phyloP scores from a whole-genome alignment of 345 rosid species.

The Acer yangbiense region DNA sequence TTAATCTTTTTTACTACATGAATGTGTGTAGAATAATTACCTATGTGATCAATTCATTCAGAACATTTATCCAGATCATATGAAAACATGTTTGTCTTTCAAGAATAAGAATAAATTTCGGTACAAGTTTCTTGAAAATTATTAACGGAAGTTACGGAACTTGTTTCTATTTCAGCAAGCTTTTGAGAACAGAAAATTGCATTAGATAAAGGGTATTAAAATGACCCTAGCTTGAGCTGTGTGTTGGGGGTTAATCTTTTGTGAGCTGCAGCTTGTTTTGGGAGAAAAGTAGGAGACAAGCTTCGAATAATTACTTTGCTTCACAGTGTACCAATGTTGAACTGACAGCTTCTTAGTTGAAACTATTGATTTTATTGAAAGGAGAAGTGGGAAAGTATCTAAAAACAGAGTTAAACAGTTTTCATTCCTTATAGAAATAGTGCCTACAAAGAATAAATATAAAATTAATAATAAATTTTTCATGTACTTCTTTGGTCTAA shows the following conservation, averaged over 20 bases:
- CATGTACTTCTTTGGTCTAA: background rate
- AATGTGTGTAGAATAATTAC: background rate
- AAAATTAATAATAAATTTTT: background rate
- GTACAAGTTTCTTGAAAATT: background rate
- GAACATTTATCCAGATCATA: background rate
- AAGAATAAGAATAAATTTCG: too few relatives aligned
- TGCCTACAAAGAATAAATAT: too few relatives aligned
- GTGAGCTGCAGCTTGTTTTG: background rate
- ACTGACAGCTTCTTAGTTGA: background rate
- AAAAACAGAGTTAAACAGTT: too few relatives aligned
- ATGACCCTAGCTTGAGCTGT: background rate
- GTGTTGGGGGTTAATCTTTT: background rate
- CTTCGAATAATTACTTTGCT: background rate
- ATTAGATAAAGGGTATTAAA: background rate
- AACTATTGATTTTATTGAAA: background rate
- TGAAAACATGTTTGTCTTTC: background rate
- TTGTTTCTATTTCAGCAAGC: background rate
- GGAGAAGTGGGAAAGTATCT: too few relatives aligned
- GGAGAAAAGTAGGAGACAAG: constrained; percentile 1
- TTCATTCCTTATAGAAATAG: too few relatives aligned
- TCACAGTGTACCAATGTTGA: background rate
- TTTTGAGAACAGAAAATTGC: background rate
- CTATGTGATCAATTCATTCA: background rate
- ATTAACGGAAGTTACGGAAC: too few relatives aligned
- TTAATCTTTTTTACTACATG: background rate